Evolutionary conservation across 495 filamentous ascomycete genomes (phyloP), one percentile per base, ranked within the genome.

Genomic region (Neurospora pannonica): DNA sequence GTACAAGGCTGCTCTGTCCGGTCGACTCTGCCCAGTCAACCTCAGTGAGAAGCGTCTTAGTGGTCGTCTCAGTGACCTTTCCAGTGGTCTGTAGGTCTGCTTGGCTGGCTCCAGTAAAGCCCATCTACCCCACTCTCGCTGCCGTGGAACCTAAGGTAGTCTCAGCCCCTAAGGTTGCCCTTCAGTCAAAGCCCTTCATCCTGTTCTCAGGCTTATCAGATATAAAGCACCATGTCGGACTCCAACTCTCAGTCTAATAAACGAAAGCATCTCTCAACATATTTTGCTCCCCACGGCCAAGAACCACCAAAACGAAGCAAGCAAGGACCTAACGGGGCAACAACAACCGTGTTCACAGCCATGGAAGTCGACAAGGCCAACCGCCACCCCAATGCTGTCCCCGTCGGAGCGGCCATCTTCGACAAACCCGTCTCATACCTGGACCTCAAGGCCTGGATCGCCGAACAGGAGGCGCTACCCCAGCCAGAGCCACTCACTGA

Each of bases 381-480:
- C 9, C 15, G 19, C 15, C 28, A 38, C 19, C 38, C 37, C 19
- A 74, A 9, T 15, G 71, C 71, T 72, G 69, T 74, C 28, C 8
- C 72, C 38, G 42, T 21, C 21, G n/a, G 38, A 60, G 38, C 70
- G 21, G n/a, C 31, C 72, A 36, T 67, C 54, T 62, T 62, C 38
- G 73, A 76, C 40, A 48, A 75, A 24, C 67, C 75, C 48, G 37
- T 79, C 72, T 78, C 80, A 38, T 82, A 79, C 70, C 62, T 75
- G 24, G 72, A 75, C 31, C 75, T 86, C 72, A 79, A 80, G 43
- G 78, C 72, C 31, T 86, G 83, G 82, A 77, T 85, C 71, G 75
- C 72, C 19, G 71, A 78, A 54, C 81, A 83, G 34, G 78, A 81
- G 43, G 71, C 72, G 0, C 75, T 76, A 38, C 79, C 77, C 2